Base-by-base conservation (phyloP, 2,329 filamentous ascomycete genomes). In the Rhynchosporium agropyri region DNA sequence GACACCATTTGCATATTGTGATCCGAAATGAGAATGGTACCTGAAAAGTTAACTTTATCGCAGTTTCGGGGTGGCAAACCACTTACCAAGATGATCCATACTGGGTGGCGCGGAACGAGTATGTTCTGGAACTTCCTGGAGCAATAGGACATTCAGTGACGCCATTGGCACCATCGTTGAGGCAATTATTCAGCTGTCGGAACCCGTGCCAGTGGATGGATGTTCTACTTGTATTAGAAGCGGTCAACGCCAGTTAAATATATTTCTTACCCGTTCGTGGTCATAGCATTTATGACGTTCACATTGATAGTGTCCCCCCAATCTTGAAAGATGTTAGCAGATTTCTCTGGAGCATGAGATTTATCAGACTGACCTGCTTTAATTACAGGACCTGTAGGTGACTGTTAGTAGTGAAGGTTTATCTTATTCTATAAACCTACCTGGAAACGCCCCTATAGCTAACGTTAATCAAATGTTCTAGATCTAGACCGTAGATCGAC, bases 101-200 rank as follows among this genome's bases (percentile, higher is more conserved):
- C 55, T 68, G 68, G 9, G 66, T 66, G 40, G 65, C 65, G 29
- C 55, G 64, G 61, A 70, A 72, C 9, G 60, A 66, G 54, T 72
- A 72, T 2, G 62, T 66, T 13, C 59, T 61, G 4, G 49, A 59
- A n/a, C 55, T 54, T 46, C 66, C 82, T 0, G 82, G 81, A 0
- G 83, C 75, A 62, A 89, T 84, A 2, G 88, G 87, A 66, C 89
- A 91, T 73, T 91, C 86, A 4, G 80, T 81, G 20, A 83, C 72
- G 15, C 80, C 78, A 48, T 75, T 75, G 0, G 76, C 76, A 8
- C 79, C 49, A 78, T 78, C 54, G 62, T 78, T 76, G n/a, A 77
- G 71, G 62, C 78, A 79, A 63, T 75, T 79, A 63, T 77, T 74
- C 38, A 75, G 74, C 69, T 82, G 79, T 38, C 76, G 74, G 2